Percentiles rank a stretch among this genome's conserved stretches.
These are phyloP conservation scores for Exsudoporus frostii DNA, from an alignment of 768 basidiomycete genomes.

Conservation along the genomic window DNA sequence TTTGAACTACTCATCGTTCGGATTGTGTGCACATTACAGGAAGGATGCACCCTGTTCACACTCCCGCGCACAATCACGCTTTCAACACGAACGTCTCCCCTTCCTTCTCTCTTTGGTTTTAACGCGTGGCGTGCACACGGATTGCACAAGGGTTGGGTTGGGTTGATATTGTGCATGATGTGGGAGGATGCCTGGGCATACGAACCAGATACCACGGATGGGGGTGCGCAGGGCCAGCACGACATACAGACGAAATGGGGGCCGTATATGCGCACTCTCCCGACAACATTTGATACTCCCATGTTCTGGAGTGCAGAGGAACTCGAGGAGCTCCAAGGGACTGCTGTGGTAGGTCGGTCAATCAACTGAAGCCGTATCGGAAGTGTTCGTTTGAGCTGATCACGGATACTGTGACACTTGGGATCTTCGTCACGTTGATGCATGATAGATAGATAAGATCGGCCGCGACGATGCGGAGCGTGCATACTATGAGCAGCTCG, in stretches of 20 bases:
- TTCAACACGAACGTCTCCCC: constrained; percentile 69
- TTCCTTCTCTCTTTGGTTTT: constrained; percentile 57
- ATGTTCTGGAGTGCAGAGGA: constrained; percentile 91
- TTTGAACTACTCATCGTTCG: not conserved
- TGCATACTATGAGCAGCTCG: constrained; percentile 62
- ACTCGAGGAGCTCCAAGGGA: constrained; percentile 71
- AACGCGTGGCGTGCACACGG: constrained; percentile 59
- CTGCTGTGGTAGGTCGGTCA: constrained; percentile 78
- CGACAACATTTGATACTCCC: constrained; percentile 74
- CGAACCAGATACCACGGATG: constrained; percentile 49
- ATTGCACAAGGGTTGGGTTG: constrained; percentile 76
- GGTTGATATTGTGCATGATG: constrained; percentile 92
- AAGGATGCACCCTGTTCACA: constrained; percentile 73
- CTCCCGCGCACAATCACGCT: constrained; percentile 78
- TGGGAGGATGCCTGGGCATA: constrained; percentile 76
- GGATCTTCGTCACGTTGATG: not conserved
- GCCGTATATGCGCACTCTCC: constrained; percentile 45
- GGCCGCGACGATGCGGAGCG: constrained; percentile 80
- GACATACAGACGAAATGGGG: constrained; percentile 17
- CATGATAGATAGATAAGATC: constrained; percentile 62
- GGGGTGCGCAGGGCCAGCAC: not conserved
- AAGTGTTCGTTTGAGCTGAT: not conserved
- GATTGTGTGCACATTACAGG: constrained; percentile 38
- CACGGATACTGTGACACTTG: not conserved
- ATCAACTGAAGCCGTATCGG: not conserved